Evolutionary conservation across 148 eudicot genomes (phyloP).

Genomic region (Agrostemma githago): DNA sequence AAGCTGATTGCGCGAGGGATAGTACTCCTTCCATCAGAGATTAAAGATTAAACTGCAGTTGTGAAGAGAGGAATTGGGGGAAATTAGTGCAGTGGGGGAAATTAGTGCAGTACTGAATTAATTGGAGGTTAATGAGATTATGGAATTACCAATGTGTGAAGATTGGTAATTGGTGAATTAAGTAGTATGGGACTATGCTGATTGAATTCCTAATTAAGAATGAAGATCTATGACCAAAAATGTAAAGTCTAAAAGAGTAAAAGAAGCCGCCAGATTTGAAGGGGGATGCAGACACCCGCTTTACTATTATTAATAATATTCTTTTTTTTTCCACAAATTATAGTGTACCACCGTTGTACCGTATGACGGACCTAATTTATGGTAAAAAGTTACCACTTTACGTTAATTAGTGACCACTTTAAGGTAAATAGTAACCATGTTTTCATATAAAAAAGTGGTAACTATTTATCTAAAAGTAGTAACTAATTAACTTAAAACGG

Average conservation of each 20-base stretch:
- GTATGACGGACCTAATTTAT: no score
- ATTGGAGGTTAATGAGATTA: neutral
- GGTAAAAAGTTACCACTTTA: no score
- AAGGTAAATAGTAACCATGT: no score
- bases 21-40: constrained; percentile 28
- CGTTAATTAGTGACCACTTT: no score
- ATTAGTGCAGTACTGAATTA: neutral
- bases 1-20: constrained; percentile 16
- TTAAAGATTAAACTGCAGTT: neutral
- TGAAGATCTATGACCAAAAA: neutral
- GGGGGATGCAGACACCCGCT: neutral
- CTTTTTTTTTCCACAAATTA: no score
- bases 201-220: neutral
- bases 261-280: neutral
- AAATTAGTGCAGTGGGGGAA: neutral
- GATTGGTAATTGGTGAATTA: neutral
- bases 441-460: no score
- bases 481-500: no score
- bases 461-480: no score
- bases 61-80: neutral
- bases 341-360: no score
- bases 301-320: no score
- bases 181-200: neutral
- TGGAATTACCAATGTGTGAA: neutral
- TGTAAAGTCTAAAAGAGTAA: neutral